Evolutionary conservation across 225 moss, liverwort and hornwort species (phyloP), one percentile per base, ranked within the genome.

Genomic region (Marchantia paleacea): DNA sequence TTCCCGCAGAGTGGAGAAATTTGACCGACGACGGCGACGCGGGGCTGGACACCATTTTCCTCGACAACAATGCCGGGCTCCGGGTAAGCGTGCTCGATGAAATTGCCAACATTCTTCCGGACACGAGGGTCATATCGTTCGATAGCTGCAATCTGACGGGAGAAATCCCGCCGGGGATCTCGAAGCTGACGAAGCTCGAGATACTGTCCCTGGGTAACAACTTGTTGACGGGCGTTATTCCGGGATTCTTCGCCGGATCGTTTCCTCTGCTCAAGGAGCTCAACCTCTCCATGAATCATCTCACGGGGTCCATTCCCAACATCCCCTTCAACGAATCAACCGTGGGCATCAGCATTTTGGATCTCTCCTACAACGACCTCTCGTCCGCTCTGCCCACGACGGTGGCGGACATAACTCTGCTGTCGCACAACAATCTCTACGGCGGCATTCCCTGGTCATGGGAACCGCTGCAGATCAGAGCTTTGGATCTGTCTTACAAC

Each of bases 401-500:
- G n/a, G 63, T 66, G 13, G 78, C 65, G 24, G 78, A 66, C n/a
- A 64, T 78, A 14, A 53, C 78, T 22, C 65, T 64, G 26, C 55
- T 78, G 13, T 78, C 78, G 64, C 64, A 78, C 78, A 78, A 78
- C 19, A 31, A 8, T 26, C 63, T 78, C 12, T 22, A 49, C 9
- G 78, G 78, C 25, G 64, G 24, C 12, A 78, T 78, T 48, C 78
- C 78, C 0, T 50, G 5, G 26, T 22, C 11, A 26, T 78, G 78
- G 78, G 64, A 64, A 14, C n/a, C 65, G 14, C 10, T 65, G 48
- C 66, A 24, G 0, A 67, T 65, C 30, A 51, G 18, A 69, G 79
- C 25, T 54, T 19, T 86, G 52, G 82, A 82, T 63, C 50, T 80
- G 30, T 80, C 82, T 60, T 53, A 76, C n/a, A 82, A 86, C 51